Evolutionary conservation across 177 flowering plant genomes (phyloP).

Genomic region (Tripterygium wilfordii): DNA sequence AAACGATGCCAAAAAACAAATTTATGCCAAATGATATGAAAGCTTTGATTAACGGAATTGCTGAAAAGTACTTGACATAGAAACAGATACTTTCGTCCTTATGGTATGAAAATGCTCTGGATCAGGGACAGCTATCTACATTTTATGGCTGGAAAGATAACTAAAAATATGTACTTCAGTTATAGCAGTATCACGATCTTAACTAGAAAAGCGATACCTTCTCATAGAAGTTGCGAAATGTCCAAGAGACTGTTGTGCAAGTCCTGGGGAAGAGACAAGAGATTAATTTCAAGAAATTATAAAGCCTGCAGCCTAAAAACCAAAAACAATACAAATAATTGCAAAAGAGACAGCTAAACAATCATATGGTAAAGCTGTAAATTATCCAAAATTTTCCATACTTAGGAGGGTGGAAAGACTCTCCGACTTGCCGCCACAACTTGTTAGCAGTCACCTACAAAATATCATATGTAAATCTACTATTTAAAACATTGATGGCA

Average conservation of each 20-base stretch:
- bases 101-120: too few species aligned
- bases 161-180: too few species aligned
- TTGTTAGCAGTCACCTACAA: slow-evolving; percentile 29
- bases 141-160: too few species aligned
- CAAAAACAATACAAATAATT: neutral
- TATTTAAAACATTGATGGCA: too few species aligned
- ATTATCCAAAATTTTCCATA: too few species aligned
- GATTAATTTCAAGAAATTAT: neutral
- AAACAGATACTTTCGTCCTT: too few species aligned
- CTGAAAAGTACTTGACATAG: too few species aligned
- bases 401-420: slow-evolving; percentile 37
- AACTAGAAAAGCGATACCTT: slow-evolving; percentile 17
- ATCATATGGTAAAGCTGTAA: neutral
- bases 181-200: neutral
- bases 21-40: too few species aligned
- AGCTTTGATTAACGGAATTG: too few species aligned
- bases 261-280: slow-evolving; percentile 20
- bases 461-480: neutral
- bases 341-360: neutral
- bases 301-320: neutral
- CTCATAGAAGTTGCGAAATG: slow-evolving; percentile 39
- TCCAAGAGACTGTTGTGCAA: slow-evolving; percentile 40
- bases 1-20: neutral
- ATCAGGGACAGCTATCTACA: too few species aligned
- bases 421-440: slow-evolving; percentile 41